Conservation (phyloP, 2,329 filamentous ascomycete genomes). For the Aspergillus pseudotamarii region DNA sequence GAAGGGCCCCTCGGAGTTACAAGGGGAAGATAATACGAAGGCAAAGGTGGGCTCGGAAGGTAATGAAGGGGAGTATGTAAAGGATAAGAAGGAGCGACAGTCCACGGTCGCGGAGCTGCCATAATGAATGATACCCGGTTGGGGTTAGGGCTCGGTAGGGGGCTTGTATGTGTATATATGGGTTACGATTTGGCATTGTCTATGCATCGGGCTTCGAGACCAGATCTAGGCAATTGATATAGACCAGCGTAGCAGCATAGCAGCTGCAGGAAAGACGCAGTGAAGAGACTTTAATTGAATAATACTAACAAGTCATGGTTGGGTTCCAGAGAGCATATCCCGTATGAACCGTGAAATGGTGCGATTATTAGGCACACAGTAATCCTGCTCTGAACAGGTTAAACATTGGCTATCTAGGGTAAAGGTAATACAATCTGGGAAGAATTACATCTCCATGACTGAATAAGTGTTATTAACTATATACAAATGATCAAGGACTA, state of each 20-base stretch:
- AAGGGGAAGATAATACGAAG: background rate
- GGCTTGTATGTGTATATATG: background rate
- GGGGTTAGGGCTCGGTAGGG: no score
- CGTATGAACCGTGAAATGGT: no score
- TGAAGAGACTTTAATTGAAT: background rate
- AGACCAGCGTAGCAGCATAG: background rate
- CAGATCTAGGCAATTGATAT: background rate
- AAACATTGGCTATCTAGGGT: no score
- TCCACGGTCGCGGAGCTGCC: background rate
- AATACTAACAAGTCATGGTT: background rate
- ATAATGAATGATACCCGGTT: background rate
- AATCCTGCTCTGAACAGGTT: no score
- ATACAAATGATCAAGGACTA: no score
- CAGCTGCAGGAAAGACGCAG: background rate
- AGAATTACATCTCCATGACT: no score
- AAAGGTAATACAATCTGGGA: no score
- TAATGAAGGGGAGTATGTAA: background rate
- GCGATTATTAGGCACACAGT: no score
- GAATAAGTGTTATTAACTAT: no score
- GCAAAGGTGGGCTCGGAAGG: background rate
- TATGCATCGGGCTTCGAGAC: background rate
- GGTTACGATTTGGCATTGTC: background rate
- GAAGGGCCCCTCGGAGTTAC: background rate
- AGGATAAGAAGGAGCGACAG: background rate
- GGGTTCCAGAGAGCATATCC: no score